Percentiles rank a stretch among this genome's conserved stretches.
Evolutionary conservation across 768 basidiomycete genomes (phyloP).

Genomic region (Podaxis pistillaris): DNA sequence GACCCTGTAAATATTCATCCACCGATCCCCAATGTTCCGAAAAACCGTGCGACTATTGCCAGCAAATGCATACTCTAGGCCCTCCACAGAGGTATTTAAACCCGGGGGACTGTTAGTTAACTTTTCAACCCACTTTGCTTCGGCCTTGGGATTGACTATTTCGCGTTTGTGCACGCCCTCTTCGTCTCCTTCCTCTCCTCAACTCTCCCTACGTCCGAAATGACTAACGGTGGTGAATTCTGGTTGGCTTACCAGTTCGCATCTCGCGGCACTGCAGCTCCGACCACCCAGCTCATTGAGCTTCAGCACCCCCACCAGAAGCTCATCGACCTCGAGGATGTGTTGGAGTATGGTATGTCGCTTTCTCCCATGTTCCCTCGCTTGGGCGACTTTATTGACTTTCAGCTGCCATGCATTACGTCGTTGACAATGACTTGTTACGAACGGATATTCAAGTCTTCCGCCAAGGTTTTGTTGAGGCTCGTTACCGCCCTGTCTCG

Average conservation of each 20-base stretch:
- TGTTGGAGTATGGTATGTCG: conserved; percentile 40
- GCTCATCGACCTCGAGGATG: conserved; percentile 45
- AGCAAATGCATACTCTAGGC: neutral
- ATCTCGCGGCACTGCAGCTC: conserved; percentile 39
- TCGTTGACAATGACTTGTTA: neutral
- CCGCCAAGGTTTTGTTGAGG: conserved; percentile 44
- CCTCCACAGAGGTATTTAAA: neutral
- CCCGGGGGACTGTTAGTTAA: neutral
- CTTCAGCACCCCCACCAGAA: conserved; percentile 39
- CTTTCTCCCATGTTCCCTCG: neutral
- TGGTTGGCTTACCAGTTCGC: conserved; percentile 49
- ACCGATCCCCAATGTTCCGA: neutral
- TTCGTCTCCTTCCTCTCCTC: neutral
- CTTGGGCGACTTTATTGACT: conserved; percentile 19
- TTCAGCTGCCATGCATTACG: conserved; percentile 9
- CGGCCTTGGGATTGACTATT: neutral
- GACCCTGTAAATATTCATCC: neutral
- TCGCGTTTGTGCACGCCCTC: neutral
- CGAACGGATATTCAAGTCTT: conserved; percentile 28
- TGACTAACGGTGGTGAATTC: conserved; percentile 29
- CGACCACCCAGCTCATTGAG: conserved; percentile 47
- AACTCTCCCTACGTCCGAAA: neutral
- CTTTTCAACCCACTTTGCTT: neutral
- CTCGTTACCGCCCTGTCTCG: conserved; percentile 37
- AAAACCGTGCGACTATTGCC: neutral